Evolutionary conservation across 2,329 filamentous ascomycete species (phyloP).

Genomic region (Sporothrix globosa): DNA sequence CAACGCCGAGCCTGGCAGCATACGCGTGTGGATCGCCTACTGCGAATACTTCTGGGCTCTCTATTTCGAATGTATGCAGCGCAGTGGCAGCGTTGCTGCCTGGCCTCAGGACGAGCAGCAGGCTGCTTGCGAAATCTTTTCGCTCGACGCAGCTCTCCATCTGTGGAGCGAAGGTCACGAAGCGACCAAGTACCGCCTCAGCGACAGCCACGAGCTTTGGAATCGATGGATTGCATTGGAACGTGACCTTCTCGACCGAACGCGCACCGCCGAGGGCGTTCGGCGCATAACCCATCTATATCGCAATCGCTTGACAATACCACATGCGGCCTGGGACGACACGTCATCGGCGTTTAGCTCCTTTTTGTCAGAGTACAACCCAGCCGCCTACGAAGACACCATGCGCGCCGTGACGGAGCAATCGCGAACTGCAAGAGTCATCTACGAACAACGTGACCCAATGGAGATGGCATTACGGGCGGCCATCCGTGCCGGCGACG

Average conservation of each 20-base stretch:
- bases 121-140: constrained; percentile 72
- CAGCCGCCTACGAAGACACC: constrained; percentile 69
- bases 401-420: constrained; percentile 70
- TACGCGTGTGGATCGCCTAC: constrained; percentile 75
- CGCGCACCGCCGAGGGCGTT: constrained; percentile 59
- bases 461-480: constrained; percentile 68
- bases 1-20: constrained; percentile 71
- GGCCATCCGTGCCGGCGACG: constrained; percentile 60
- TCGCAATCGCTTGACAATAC: constrained; percentile 69
- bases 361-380: constrained; percentile 73
- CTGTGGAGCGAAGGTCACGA: constrained; percentile 74
- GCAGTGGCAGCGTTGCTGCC: constrained; percentile 54
- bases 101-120: constrained; percentile 70
- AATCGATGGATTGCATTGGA: constrained; percentile 75
- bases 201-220: constrained; percentile 79
- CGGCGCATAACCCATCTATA: constrained; percentile 70
- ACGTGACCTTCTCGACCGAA: constrained; percentile 65
- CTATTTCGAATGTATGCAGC: constrained; percentile 64
- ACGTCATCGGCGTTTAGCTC: constrained; percentile 75
- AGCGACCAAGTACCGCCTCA: constrained; percentile 72
- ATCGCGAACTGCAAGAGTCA: constrained; percentile 65
- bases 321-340: constrained; percentile 73
- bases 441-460: constrained; percentile 66
- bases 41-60: constrained; percentile 77
- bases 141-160: constrained; percentile 65